Evolutionary conservation across 2,329 filamentous ascomycete genomes (phyloP).

Genomic region (Helicocarpus griseus): DNA sequence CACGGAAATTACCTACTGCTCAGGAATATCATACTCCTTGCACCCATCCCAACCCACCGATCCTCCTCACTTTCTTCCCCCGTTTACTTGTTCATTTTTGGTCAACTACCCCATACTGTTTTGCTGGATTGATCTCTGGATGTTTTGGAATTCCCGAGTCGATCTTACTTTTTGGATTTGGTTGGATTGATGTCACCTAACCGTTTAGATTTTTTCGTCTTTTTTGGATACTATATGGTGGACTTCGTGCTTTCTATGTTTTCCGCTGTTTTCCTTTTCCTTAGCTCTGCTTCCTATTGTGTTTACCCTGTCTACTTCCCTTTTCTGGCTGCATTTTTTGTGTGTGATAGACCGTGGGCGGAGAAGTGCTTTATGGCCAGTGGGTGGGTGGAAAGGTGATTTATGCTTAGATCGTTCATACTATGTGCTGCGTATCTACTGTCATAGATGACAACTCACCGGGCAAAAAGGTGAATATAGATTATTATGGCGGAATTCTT

Average conservation of each 20-base stretch:
- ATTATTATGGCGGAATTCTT: neutral
- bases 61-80: neutral
- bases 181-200: neutral
- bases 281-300: neutral
- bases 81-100: neutral
- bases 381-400: neutral
- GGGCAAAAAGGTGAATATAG: neutral
- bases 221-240: neutral
- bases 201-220: neutral
- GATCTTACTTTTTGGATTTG: neutral
- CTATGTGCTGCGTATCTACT: neutral
- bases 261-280: neutral
- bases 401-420: neutral
- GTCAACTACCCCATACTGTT: neutral
- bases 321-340: neutral
- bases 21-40: neutral
- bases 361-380: neutral
- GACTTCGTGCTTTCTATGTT: neutral
- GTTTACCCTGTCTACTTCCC: neutral
- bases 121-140: neutral
- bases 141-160: neutral
- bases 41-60: too few relatives aligned
- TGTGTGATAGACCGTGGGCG: neutral
- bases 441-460: neutral
- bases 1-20: too few relatives aligned